These are phyloP conservation scores for Hymenoscyphus linearis DNA, from an alignment of 2,329 filamentous ascomycete genomes.

Conservation along the genomic window DNA sequence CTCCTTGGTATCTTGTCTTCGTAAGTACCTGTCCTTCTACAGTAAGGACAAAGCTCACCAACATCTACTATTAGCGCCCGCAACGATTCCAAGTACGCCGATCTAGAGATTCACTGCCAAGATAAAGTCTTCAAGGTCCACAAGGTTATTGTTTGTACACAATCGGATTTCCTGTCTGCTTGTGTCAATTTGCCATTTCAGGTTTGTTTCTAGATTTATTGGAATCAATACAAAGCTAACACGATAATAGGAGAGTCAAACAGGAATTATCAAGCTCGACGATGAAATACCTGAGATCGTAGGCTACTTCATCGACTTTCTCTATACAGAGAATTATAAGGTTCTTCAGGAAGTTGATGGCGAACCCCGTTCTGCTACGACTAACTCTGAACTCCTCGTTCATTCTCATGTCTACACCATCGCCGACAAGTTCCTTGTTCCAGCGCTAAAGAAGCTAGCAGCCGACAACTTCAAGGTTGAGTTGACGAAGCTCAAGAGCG, in stretches of 20 bases:
- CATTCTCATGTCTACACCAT: background rate
- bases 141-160: background rate
- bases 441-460: background rate
- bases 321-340: background rate
- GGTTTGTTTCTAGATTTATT: background rate
- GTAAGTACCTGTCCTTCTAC: no score
- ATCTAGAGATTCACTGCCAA: background rate
- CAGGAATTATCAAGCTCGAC: background rate
- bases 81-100: background rate
- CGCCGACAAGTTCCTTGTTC: background rate
- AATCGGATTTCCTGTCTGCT: background rate
- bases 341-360: no score
- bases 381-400: background rate
- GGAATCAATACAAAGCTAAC: background rate
- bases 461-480: background rate
- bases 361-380: background rate
- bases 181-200: background rate
- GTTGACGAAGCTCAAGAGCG: background rate
- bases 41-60: no score
- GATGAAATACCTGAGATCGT: background rate
- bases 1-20: no score
- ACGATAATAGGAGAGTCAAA: background rate
- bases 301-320: background rate
- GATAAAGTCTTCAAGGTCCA: background rate
- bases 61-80: no score